These are phyloP conservation scores for Blastomyces parvus DNA, from an alignment of 2,329 filamentous ascomycete species.

Conservation along the genomic window DNA sequence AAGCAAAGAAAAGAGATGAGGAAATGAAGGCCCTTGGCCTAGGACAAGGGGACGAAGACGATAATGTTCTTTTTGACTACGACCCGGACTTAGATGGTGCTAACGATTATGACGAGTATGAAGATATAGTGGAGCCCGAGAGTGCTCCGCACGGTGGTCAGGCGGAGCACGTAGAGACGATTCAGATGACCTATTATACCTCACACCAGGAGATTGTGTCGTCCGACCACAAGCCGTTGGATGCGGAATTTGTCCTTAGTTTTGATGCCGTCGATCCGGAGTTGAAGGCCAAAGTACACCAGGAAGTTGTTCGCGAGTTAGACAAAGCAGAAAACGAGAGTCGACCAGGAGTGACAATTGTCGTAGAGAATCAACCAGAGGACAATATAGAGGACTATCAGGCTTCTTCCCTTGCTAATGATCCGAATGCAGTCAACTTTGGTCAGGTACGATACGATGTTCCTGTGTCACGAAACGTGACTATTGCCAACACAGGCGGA, in stretches of 20 bases:
- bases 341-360: conserved; percentile 69
- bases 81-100: conserved; percentile 66
- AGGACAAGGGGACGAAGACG: conserved; percentile 63
- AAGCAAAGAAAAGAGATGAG: conserved; percentile 62
- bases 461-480: conserved; percentile 57
- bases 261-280: conserved; percentile 82
- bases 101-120: conserved; percentile 48
- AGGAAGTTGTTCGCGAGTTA: conserved; percentile 77
- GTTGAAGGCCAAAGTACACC: conserved; percentile 71
- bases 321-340: conserved; percentile 89
- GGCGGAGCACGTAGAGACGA: conserved; percentile 36
- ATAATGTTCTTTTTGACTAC: conserved; percentile 81
- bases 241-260: conserved; percentile 70
- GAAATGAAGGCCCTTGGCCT: conserved; percentile 77
- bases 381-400: conserved; percentile 27
- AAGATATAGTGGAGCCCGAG: conserved; percentile 35
- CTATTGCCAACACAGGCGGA: conserved; percentile 84
- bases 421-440: conserved; percentile 60
- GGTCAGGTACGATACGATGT: conserved; percentile 63
- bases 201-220: conserved; percentile 84
- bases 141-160: conserved; percentile 19
- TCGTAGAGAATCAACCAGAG: conserved; percentile 52
- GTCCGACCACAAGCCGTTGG: conserved; percentile 90
- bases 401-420: conserved; percentile 27
- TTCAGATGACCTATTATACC: conserved; percentile 59